phyloP scores from a whole-genome alignment of 2,329 filamentous ascomycete genomes.

The Colletotrichum lentis region DNA sequence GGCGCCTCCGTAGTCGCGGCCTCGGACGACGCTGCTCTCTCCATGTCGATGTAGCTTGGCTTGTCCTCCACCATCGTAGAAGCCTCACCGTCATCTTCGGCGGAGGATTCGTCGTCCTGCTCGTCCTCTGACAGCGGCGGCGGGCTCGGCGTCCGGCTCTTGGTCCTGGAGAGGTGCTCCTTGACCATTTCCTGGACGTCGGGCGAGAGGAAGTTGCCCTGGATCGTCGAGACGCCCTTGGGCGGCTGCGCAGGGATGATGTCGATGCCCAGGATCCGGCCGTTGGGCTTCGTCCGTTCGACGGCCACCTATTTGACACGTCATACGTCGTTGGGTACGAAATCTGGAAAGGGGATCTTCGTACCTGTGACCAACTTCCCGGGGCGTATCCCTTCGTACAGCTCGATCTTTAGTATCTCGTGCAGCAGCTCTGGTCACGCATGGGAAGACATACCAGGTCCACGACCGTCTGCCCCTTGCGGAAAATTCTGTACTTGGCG shows the following conservation, averaged over 20 bases:
- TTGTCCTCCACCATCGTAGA: conserved; percentile 47
- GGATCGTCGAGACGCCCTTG: conserved; percentile 89
- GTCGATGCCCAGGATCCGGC: conserved; percentile 89
- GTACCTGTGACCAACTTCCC: conserved; percentile 74
- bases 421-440: neutral
- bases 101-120: conserved; percentile 37
- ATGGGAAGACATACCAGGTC: conserved; percentile 72
- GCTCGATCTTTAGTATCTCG: neutral
- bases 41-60: conserved; percentile 72
- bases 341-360: conserved; percentile 16
- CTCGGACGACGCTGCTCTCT: conserved; percentile 52
- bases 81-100: conserved; percentile 37
- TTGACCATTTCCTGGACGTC: conserved; percentile 79
- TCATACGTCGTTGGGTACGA: conserved; percentile 14
- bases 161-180: conserved; percentile 73
- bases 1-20: conserved; percentile 41
- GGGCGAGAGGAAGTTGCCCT: conserved; percentile 88
- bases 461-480: conserved; percentile 81
- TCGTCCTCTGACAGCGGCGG: conserved; percentile 16
- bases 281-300: conserved; percentile 77
- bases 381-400: conserved; percentile 75
- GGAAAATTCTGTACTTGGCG: conserved; percentile 80
- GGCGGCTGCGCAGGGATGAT: conserved; percentile 92
- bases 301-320: conserved; percentile 72
- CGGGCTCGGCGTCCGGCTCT: conserved; percentile 50